These are phyloP conservation scores for Mucor irregularis DNA, from an alignment of 371 early-diverging fungal genomes.

Conservation along the genomic window DNA sequence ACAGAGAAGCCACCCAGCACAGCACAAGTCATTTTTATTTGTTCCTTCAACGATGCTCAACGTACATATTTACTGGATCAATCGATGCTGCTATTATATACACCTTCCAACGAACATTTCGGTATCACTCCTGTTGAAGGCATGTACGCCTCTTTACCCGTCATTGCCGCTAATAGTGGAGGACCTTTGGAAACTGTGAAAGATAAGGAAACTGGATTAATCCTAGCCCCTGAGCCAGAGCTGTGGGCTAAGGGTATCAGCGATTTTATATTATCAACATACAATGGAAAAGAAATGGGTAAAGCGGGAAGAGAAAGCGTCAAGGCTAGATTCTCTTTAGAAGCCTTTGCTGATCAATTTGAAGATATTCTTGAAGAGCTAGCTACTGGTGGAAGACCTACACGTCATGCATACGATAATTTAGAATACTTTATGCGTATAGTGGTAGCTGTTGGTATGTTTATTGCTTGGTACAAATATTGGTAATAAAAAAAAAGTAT, in stretches of 20 bases:
- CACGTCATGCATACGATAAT: conserved; percentile 20
- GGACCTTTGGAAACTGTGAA: conserved; percentile 83
- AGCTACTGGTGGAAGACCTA: conserved; percentile 24
- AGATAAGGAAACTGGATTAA: conserved; percentile 76
- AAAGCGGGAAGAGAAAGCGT: conserved; percentile 65
- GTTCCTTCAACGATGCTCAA: conserved; percentile 84
- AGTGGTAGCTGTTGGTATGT: conserved; percentile 18
- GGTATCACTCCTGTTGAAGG: conserved; percentile 97
- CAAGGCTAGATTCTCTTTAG: conserved; percentile 62
- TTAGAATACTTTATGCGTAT: conserved; percentile 26
- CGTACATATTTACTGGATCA: conserved; percentile 70
- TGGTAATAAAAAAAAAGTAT: conserved; percentile 14
- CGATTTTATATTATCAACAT: conserved; percentile 40
- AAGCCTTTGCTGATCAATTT: conserved; percentile 67
- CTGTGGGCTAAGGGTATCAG: conserved; percentile 68
- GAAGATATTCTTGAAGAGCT: conserved; percentile 57
- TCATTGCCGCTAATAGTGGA: conserved; percentile 86
- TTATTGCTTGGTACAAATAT: conserved; percentile 26
- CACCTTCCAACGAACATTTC: conserved; percentile 94
- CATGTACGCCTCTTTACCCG: conserved; percentile 88
- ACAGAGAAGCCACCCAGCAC: conserved; percentile 32
- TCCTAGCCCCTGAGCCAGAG: conserved; percentile 61
- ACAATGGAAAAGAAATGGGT: conserved; percentile 56
- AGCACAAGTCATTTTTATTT: conserved; percentile 82
- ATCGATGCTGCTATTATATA: conserved; percentile 79